These are phyloP conservation scores for Ogataea hybrid DNA, from an alignment of 1,139 yeast genomes.

Conservation along the genomic window DNA sequence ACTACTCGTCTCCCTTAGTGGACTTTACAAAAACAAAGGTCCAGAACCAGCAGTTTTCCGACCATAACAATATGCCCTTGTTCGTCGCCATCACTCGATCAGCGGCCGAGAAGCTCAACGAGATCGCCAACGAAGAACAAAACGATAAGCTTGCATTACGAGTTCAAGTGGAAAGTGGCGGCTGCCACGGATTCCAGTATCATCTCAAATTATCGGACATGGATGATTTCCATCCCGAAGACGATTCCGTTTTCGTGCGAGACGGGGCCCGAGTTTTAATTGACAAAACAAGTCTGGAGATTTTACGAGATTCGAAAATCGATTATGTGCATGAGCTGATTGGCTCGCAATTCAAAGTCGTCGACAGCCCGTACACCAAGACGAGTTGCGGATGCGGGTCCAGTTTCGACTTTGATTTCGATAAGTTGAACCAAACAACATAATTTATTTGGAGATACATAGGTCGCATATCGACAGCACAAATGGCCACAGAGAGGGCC, in stretches of 20 bases:
- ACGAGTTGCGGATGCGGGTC: slow-evolving; percentile 97
- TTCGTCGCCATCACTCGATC: slow-evolving; percentile 31
- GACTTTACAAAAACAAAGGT: slow-evolving; percentile 33
- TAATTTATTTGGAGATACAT: slow-evolving; percentile 7
- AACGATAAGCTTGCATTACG: slow-evolving; percentile 64
- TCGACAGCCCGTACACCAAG: slow-evolving; percentile 85
- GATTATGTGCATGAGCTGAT: slow-evolving; percentile 92
- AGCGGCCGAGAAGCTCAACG: slow-evolving; percentile 41
- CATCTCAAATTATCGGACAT: slow-evolving; percentile 61
- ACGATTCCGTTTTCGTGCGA: slow-evolving; percentile 59
- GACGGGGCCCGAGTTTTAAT: slow-evolving; percentile 69
- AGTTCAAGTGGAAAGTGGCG: slow-evolving; percentile 92
- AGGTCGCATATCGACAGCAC: slow-evolving; percentile 17
- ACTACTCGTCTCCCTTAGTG: slow-evolving; percentile 15
- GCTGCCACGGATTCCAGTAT: slow-evolving; percentile 98
- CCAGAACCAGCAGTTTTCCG: slow-evolving; percentile 31
- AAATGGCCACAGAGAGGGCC: slow-evolving; percentile 29
- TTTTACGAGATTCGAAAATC: slow-evolving; percentile 80
- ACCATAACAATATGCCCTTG: slow-evolving; percentile 32
- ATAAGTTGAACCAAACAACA: slow-evolving; percentile 35
- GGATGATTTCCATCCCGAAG: slow-evolving; percentile 39
- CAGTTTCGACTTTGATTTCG: slow-evolving; percentile 84
- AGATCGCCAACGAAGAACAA: slow-evolving; percentile 54
- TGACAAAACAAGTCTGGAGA: slow-evolving; percentile 78
- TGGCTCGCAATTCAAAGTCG: slow-evolving; percentile 90